A percentile compares a stretch with the other conserved stretches of the same genome.
Conservation (phyloP, 768 basidiomycete genomes). For the Dictyophora rubrovolvata region DNA sequence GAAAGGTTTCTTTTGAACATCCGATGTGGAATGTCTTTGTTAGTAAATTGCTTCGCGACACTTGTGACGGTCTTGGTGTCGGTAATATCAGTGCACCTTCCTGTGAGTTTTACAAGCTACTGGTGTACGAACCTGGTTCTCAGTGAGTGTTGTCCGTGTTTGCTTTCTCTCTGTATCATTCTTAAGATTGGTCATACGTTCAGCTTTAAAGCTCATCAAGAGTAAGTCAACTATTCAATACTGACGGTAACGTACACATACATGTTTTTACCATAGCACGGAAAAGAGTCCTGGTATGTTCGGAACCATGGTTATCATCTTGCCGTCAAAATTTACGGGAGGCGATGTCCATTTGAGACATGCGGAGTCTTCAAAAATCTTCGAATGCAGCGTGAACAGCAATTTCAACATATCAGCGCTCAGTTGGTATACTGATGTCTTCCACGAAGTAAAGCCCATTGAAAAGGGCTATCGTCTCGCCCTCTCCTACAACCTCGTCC, state of each 20-base stretch:
- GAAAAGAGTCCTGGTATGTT: conserved; percentile 12
- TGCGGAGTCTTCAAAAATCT: background rate
- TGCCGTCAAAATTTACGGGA: conserved; percentile 11
- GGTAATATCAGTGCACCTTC: no score
- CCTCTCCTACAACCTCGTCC: conserved; percentile 12
- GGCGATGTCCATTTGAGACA: conserved; percentile 9
- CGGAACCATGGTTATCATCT: conserved; percentile 10
- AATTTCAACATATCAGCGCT: conserved; percentile 6
- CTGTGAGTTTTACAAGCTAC: no score
- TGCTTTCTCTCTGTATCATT: no score
- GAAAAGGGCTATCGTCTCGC: conserved; percentile 12
- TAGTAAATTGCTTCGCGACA: no score
- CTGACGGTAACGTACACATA: background rate
- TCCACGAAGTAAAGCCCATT: conserved; percentile 11
- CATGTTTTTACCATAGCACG: conserved; percentile 2
- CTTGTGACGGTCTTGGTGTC: no score
- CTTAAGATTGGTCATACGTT: no score
- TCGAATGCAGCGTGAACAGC: background rate
- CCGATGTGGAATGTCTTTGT: no score
- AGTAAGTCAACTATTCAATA: no score
- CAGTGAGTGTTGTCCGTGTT: no score
- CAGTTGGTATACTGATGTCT: conserved; percentile 14
- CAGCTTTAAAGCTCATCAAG: no score
- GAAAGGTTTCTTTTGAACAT: no score
- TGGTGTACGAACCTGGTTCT: no score